Percentiles rank a stretch among this genome's conserved stretches.
These are phyloP conservation scores for Dorcoceras hygrometricum DNA, from an alignment of 257 asterid species.

Conservation along the genomic window DNA sequence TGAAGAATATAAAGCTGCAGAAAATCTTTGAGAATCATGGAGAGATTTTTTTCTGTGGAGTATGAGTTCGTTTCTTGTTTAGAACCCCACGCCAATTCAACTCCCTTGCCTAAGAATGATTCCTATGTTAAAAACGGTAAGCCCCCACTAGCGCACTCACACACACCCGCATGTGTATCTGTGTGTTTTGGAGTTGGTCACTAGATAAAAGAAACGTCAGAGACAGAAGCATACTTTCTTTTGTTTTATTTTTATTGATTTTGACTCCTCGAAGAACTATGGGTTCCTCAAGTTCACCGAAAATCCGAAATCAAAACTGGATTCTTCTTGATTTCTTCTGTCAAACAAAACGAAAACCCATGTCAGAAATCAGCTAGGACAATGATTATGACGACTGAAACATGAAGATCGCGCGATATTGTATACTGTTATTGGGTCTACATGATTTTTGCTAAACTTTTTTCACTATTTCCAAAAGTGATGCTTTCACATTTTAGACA, in stretches of 20 bases:
- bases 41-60: conserved; percentile 15
- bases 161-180: background rate
- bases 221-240: conserved; percentile 51
- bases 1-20: conserved; percentile 67
- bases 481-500: too few species aligned
- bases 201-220: conserved; percentile 39
- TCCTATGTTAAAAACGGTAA: conserved; percentile 51
- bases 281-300: conserved; percentile 88
- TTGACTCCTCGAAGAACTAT: conserved; percentile 63
- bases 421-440: too few species aligned
- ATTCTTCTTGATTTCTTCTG: conserved; percentile 55
- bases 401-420: too few species aligned
- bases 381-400: too few species aligned
- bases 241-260: conserved; percentile 58
- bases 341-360: background rate
- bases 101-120: conserved; percentile 59
- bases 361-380: conserved; percentile 3
- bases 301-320: conserved; percentile 79
- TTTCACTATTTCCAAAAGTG: too few species aligned
- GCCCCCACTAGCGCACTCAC: conserved; percentile 15
- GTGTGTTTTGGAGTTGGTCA: conserved; percentile 28
- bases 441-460: conserved; percentile 71
- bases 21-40: conserved; percentile 48
- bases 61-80: conserved; percentile 56
- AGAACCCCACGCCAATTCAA: conserved; percentile 73